phyloP scores from a whole-genome alignment of 1,139 yeast species.

The Debaryomyces subglobosus region DNA sequence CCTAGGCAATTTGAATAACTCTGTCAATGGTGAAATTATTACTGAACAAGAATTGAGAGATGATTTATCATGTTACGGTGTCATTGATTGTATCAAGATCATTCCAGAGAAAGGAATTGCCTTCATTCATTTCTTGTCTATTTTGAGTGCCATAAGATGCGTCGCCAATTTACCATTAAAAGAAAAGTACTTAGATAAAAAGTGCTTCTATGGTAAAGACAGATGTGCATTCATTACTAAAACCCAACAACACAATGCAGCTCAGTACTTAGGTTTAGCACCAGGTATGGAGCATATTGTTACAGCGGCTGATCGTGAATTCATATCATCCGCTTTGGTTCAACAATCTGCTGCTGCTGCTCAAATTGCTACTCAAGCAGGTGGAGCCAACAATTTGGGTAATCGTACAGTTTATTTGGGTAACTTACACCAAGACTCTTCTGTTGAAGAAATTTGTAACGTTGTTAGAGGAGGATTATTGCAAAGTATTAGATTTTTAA shows the following conservation, averaged over 20 bases:
- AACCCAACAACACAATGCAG: constrained; percentile 96
- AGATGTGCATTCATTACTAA: constrained; percentile 79
- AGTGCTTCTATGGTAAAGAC: constrained; percentile 65
- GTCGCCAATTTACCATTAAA: constrained; percentile 58
- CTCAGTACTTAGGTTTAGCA: constrained; percentile 88
- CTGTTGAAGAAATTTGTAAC: constrained; percentile 91
- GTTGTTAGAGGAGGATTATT: constrained; percentile 90
- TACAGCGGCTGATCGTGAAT: constrained; percentile 77
- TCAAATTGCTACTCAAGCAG: constrained; percentile 72
- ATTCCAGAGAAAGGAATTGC: constrained; percentile 64
- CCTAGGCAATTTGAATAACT: constrained; percentile 68
- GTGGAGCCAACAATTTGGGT: constrained; percentile 79
- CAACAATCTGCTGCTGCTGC: constrained; percentile 76
- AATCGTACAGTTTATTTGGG: constrained; percentile 93
- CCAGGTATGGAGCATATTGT: constrained; percentile 87
- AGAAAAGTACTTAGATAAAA: constrained; percentile 57
- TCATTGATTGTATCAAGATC: constrained; percentile 59
- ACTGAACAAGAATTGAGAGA: constrained; percentile 59
- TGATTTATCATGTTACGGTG: constrained; percentile 55
- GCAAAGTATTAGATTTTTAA: constrained; percentile 71
- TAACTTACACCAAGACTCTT: constrained; percentile 80
- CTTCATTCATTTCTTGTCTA: constrained; percentile 61
- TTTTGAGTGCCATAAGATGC: constrained; percentile 59
- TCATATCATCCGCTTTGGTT: constrained; percentile 59
- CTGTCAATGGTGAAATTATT: constrained; percentile 47